These are phyloP conservation scores for Fusarium multiceps DNA, from an alignment of 2,329 filamentous ascomycete genomes.

Conservation along the genomic window DNA sequence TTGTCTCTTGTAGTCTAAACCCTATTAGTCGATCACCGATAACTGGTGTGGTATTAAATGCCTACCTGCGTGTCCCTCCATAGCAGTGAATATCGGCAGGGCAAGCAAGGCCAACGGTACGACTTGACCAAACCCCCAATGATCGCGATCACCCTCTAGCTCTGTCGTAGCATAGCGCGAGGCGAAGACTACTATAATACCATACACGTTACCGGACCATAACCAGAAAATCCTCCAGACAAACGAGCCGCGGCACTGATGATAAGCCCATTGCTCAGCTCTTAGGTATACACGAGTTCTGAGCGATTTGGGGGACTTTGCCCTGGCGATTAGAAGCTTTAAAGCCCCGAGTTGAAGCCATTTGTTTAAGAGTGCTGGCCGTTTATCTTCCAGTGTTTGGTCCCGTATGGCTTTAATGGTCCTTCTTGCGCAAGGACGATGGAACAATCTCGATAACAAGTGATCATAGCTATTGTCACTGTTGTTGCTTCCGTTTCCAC, in stretches of 20 bases:
- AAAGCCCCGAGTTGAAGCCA: neutral
- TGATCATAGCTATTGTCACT: neutral
- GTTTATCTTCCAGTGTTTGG: neutral
- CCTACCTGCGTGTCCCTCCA: neutral
- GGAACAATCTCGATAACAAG: rapidly evolving
- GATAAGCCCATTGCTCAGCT: neutral
- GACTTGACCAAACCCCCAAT: conserved; percentile 2
- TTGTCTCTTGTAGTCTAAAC: neutral
- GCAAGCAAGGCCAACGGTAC: neutral
- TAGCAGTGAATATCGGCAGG: neutral
- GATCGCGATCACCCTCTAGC: neutral
- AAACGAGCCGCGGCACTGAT: neutral
- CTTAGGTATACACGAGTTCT: rapidly evolving
- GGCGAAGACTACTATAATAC: neutral
- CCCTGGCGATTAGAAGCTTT: rapidly evolving
- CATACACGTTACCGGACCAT: neutral
- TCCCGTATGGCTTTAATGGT: rapidly evolving
- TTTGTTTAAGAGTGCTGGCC: neutral
- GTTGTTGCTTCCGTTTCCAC: neutral
- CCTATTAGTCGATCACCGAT: too few species aligned
- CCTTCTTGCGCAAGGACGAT: rapidly evolving
- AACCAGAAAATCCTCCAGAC: neutral
- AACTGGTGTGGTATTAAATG: too few species aligned
- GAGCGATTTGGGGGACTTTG: rapidly evolving
- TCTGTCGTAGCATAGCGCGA: rapidly evolving